Evolutionary conservation across 805 yeast genomes (phyloP).

Genomic region (Hanseniaspora nectarophila): DNA sequence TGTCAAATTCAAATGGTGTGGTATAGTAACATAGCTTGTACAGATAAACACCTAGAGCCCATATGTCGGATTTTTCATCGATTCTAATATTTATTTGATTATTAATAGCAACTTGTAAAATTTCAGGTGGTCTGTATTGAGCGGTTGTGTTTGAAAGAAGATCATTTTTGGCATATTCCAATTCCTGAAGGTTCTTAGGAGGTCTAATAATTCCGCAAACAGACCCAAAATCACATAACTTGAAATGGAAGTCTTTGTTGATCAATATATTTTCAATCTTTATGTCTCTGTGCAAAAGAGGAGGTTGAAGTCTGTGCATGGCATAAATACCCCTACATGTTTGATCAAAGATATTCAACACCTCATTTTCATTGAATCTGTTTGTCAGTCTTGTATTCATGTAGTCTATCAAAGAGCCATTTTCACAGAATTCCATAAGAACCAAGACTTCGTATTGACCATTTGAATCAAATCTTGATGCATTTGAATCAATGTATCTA

Average conservation of each 20-base stretch:
- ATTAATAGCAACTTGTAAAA: conserved; percentile 60
- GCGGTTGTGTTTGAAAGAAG: conserved; percentile 72
- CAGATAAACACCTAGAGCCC: conserved; percentile 74
- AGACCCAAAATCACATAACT: conserved; percentile 75
- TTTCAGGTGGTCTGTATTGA: conserved; percentile 75
- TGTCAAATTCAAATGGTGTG: conserved; percentile 58
- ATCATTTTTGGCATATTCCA: conserved; percentile 50
- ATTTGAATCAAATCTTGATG: conserved; percentile 49
- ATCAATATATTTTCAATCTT: conserved; percentile 72
- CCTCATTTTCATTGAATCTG: conserved; percentile 56
- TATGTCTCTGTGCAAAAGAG: conserved; percentile 66
- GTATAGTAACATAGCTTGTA: conserved; percentile 72
- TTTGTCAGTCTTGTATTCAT: conserved; percentile 62
- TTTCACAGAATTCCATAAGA: conserved; percentile 68
- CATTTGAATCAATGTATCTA: conserved; percentile 88
- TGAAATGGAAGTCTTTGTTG: conserved; percentile 45
- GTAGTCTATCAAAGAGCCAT: conserved; percentile 65
- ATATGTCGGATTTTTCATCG: conserved; percentile 74
- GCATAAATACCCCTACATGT: conserved; percentile 62
- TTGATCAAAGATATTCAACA: conserved; percentile 55
- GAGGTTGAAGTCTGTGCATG: conserved; percentile 63
- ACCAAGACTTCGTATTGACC: conserved; percentile 67
- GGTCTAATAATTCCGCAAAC: conserved; percentile 54
- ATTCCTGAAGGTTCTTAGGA: conserved; percentile 51
- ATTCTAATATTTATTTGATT: conserved; percentile 37